phyloP scores from a whole-genome alignment of 2,329 filamentous ascomycete species.

The Ophiostoma sp. region DNA sequence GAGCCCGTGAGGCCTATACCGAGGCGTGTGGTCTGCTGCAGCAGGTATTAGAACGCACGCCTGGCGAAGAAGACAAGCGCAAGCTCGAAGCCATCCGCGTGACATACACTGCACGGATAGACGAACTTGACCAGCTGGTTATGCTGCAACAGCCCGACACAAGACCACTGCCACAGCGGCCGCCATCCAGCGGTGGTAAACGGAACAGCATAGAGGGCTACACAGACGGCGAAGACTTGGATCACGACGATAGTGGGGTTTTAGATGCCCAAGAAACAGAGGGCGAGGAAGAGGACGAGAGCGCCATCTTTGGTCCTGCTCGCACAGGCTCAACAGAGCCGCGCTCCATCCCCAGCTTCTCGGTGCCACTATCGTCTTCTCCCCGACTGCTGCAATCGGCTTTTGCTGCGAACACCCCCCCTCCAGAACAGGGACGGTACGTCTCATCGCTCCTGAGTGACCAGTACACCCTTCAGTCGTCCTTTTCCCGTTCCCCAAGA shows the following conservation, averaged over 20 bases:
- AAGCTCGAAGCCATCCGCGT: conserved; percentile 90
- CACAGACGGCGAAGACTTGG: conserved; percentile 39
- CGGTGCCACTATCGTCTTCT: conserved; percentile 28
- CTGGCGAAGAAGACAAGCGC: conserved; percentile 76
- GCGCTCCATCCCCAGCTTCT: conserved; percentile 30
- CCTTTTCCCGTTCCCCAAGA: conserved; percentile 49
- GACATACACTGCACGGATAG: conserved; percentile 86
- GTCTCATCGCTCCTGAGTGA: conserved; percentile 32
- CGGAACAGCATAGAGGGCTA: conserved; percentile 29
- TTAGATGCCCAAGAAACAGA: conserved; percentile 19
- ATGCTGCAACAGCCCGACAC: conserved; percentile 49
- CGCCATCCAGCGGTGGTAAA: conserved; percentile 47
- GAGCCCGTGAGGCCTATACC: conserved; percentile 80
- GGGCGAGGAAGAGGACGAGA: conserved; percentile 43
- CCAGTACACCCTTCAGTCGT: conserved; percentile 44
- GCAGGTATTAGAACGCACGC: conserved; percentile 79
- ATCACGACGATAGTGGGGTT: conserved; percentile 19
- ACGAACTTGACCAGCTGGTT: conserved; percentile 72
- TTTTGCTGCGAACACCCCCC: conserved; percentile 27
- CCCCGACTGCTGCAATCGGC: conserved; percentile 30
- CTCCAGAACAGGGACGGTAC: conserved; percentile 29
- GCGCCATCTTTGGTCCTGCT: conserved; percentile 17
- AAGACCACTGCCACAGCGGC: conserved; percentile 70
- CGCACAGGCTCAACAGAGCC: conserved; percentile 23
- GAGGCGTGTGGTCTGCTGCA: conserved; percentile 87